Evolutionary conservation across 163 green algal species (phyloP).

Genomic region (Scenedesmus sp.): DNA sequence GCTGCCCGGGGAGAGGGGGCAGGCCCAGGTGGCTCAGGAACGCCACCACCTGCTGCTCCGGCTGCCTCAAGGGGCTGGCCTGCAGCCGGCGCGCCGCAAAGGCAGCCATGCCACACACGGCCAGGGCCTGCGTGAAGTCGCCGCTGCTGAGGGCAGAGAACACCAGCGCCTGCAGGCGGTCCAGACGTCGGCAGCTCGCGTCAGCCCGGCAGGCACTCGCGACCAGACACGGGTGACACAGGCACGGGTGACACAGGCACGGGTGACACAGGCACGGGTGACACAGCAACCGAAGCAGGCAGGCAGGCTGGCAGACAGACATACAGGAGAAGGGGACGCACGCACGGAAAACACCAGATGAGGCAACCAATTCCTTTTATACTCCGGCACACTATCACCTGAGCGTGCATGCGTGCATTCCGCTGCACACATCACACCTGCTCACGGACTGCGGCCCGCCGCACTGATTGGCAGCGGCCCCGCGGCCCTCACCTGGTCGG

Average conservation of each 20-base stretch:
- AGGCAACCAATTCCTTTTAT: no score
- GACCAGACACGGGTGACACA: background rate
- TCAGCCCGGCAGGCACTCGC: no score
- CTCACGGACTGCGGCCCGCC: no score
- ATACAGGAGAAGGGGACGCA: background rate
- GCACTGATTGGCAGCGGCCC: no score
- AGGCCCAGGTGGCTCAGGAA: conserved; percentile 64
- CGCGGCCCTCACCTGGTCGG: background rate
- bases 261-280: no score
- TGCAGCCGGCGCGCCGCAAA: conserved; percentile 22
- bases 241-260: no score
- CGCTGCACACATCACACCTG: no score
- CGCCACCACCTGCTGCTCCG: conserved; percentile 66
- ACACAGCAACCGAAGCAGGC: background rate
- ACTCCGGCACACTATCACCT: no score
- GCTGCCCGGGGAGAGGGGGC: conserved; percentile 28
- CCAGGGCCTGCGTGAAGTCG: conserved; percentile 12
- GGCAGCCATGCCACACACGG: conserved; percentile 44
- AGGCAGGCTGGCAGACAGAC: background rate
- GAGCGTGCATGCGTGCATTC: no score
- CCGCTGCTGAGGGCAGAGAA: background rate
- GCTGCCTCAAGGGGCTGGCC: conserved; percentile 17
- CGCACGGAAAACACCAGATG: no score
- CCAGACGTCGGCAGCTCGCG: background rate
- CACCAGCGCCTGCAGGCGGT: background rate